These are phyloP conservation scores for Venturia effusa DNA, from an alignment of 2,329 filamentous ascomycete species.

Conservation along the genomic window DNA sequence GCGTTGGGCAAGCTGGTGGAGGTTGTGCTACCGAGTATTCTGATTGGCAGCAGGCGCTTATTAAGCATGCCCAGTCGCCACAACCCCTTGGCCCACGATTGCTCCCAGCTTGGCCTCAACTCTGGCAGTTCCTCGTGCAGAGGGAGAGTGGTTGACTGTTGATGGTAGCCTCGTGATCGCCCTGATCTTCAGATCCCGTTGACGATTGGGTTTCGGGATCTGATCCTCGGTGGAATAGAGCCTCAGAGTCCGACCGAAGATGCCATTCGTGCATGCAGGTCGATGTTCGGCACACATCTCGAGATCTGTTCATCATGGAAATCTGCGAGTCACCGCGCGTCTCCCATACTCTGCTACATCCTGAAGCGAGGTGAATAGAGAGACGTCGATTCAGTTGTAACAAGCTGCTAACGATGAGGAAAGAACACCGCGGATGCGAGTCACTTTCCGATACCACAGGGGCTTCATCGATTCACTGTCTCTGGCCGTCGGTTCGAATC, in stretches of 20 bases:
- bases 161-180: background rate
- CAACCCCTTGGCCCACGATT: too few relatives aligned
- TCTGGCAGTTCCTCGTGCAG: background rate
- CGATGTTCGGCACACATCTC: background rate
- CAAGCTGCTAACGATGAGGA: background rate
- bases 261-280: background rate
- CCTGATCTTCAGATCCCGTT: background rate
- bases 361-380: too few relatives aligned
- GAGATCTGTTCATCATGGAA: background rate
- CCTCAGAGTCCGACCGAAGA: background rate
- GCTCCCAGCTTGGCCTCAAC: background rate
- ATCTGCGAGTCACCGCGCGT: too few relatives aligned
- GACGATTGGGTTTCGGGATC: background rate
- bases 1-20: too few relatives aligned
- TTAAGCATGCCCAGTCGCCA: too few relatives aligned
- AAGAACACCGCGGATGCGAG: background rate
- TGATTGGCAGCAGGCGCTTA: too few relatives aligned
- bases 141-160: too few relatives aligned
- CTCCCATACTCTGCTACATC: too few relatives aligned
- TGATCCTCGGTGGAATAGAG: background rate
- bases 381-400: background rate
- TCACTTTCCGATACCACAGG: background rate
- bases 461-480: too few relatives aligned
- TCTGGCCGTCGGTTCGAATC: slow-evolving; percentile 12
- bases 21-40: too few relatives aligned